Conservation (phyloP, 306 rosid genomes). For the Glycine soja region DNA sequence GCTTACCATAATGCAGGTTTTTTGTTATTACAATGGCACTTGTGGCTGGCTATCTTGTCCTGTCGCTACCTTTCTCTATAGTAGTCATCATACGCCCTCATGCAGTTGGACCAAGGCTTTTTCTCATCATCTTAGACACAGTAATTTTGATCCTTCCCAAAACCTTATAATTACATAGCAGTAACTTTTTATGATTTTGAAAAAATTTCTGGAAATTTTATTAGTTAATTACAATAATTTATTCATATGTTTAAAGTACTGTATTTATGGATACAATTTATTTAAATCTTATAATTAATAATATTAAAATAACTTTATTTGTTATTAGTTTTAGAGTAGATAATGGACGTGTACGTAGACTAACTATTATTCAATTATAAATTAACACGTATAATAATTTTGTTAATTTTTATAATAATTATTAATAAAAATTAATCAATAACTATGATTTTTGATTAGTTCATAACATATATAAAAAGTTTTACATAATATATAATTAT, state of each 20-base stretch:
- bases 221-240: not conserved
- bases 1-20: conserved; percentile 64
- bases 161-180: not conserved
- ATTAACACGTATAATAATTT: no score
- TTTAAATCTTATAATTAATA: no score
- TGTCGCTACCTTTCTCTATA: conserved; percentile 83
- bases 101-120: conserved; percentile 67
- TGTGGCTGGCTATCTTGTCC: conserved; percentile 77
- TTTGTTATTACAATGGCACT: conserved; percentile 82
- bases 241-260: not conserved
- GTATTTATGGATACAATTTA: not conserved
- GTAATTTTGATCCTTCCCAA: conserved; percentile 48
- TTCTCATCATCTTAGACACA: conserved; percentile 76
- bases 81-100: conserved; percentile 76
- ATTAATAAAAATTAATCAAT: no score
- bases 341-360: no score
- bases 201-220: not conserved
- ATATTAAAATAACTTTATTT: not conserved
- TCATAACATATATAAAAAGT: no score
- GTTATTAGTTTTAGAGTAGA: not conserved
- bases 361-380: no score
- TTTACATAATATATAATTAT: no score
- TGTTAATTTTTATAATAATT: no score
- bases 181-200: not conserved
- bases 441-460: no score